phyloP scores from a whole-genome alignment of 257 asterid genomes.

The Fraxinus cuspidata region DNA sequence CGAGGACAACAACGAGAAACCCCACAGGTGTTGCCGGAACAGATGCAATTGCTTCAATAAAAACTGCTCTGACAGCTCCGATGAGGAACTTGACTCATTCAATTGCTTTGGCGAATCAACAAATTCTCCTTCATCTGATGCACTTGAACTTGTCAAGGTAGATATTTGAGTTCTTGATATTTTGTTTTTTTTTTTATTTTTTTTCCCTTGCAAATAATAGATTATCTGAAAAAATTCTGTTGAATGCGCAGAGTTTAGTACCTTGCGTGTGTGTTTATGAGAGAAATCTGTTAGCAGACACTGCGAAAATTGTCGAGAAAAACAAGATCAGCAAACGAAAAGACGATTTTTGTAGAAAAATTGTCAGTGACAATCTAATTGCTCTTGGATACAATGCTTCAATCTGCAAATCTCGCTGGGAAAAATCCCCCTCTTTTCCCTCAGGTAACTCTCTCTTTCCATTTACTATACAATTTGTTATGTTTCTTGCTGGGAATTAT shows the following conservation, averaged over 20 bases:
- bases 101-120: constrained; percentile 44
- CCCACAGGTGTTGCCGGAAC: constrained; percentile 54
- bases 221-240: constrained; percentile 17
- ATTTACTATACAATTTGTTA: not conserved
- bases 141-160: constrained; percentile 73
- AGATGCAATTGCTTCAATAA: constrained; percentile 77
- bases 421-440: constrained; percentile 54
- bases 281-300: constrained; percentile 67
- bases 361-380: constrained; percentile 62
- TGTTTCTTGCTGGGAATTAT: not conserved
- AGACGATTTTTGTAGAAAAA: constrained; percentile 52
- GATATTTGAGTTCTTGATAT: not conserved
- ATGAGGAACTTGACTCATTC: constrained; percentile 59
- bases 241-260: constrained; percentile 63
- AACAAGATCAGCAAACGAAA: constrained; percentile 56
- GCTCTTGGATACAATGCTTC: constrained; percentile 81
- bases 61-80: constrained; percentile 61
- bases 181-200: constrained; percentile 1
- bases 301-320: constrained; percentile 62
- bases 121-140: constrained; percentile 34
- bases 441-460: constrained; percentile 46
- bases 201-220: constrained; percentile 12
- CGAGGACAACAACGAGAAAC: constrained; percentile 63
- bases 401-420: constrained; percentile 87
- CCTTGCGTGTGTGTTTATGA: constrained; percentile 54